Evolutionary conservation across 306 rosid genomes (phyloP).

Genomic region (Citrullus colocynthis): DNA sequence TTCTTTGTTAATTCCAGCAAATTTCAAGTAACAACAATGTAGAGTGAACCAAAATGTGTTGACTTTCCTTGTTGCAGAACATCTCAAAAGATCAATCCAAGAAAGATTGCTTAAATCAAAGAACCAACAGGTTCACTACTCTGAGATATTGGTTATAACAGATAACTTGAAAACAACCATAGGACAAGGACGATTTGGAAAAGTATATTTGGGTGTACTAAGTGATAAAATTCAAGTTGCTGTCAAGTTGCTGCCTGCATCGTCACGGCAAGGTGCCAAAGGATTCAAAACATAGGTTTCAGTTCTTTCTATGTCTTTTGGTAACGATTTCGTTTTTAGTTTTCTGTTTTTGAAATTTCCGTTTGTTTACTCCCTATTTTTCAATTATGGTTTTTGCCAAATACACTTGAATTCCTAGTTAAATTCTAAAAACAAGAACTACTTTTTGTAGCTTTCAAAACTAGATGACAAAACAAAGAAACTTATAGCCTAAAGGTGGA

Average conservation of each 20-base stretch:
- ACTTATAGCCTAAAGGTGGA: too few relatives aligned
- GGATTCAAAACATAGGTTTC: constrained; percentile 24
- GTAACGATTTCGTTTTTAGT: too few relatives aligned
- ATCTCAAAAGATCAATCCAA: background rate
- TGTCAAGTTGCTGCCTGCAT: constrained; percentile 21
- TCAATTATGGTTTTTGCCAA: too few relatives aligned
- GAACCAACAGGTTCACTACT: constrained; percentile 11
- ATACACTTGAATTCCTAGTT: too few relatives aligned
- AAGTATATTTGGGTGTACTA: constrained; percentile 23
- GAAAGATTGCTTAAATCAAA: constrained; percentile 9
- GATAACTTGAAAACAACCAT: constrained; percentile 19
- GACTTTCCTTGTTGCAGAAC: background rate
- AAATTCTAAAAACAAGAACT: too few relatives aligned
- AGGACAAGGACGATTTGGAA: constrained; percentile 38
- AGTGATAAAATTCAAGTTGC: constrained; percentile 21
- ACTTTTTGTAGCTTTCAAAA: too few relatives aligned
- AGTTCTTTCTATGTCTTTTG: background rate
- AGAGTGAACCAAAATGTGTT: background rate
- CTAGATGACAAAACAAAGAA: too few relatives aligned
- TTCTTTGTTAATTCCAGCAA: background rate
- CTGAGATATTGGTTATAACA: constrained; percentile 19
- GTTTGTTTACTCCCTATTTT: too few relatives aligned
- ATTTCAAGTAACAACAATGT: background rate
- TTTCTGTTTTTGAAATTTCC: too few relatives aligned
- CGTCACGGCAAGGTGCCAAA: constrained; percentile 24